Base-by-base conservation (phyloP, 805 yeast genomes). In the Sungouiella blattae region DNA sequence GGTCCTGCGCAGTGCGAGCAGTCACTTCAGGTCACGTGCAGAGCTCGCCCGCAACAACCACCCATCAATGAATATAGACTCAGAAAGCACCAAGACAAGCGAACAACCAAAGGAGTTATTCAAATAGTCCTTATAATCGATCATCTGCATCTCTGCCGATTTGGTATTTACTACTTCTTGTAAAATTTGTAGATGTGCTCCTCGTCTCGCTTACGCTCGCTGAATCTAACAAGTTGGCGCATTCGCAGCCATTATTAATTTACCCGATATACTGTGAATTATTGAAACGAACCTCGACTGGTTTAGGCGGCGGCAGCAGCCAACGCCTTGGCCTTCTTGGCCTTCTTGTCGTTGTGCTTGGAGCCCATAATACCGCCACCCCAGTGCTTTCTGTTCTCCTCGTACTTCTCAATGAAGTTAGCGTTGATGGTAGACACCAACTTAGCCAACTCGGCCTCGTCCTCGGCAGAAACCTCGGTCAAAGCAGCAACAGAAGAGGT, bases 281-380 rank as follows among this genome's bases (percentile, higher is more conserved):
- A n/a, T n/a, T n/a, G n/a, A n/a, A n/a, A n/a, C n/a, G n/a, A n/a
- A n/a, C n/a, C n/a, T n/a, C n/a, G n/a, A n/a, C n/a, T n/a, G n/a
- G n/a, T n/a, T n/a, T n/a, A n/a, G n/a, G n/a, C n/a, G n/a, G 50
- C 41, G 33, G 55, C 58, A 43, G 59, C 71, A 30, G 56, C 66
- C 55, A 73, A 53, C 56, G 73, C 71, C 72, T 74, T 80, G 52
- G 79, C 82, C 63, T 69, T 80, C 82, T 85, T 87, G 57, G 78
- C 89, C 49, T 69, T 65, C 77, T 83, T 87, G 64, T 81, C 93
- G 62, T 77, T 78, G 62, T 97, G 87, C 79, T 91, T 93, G 58
- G 84, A 75, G 71, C 98, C 96, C 80, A 93, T 76, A 71, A 87
- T 66, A 80, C 98, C 98, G 80, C 98, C 98, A 80, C 98, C 98